Evolutionary conservation across 2,329 filamentous ascomycete genomes (phyloP), one percentile per base, ranked within the genome.

Genomic region (Alternaria alternata): DNA sequence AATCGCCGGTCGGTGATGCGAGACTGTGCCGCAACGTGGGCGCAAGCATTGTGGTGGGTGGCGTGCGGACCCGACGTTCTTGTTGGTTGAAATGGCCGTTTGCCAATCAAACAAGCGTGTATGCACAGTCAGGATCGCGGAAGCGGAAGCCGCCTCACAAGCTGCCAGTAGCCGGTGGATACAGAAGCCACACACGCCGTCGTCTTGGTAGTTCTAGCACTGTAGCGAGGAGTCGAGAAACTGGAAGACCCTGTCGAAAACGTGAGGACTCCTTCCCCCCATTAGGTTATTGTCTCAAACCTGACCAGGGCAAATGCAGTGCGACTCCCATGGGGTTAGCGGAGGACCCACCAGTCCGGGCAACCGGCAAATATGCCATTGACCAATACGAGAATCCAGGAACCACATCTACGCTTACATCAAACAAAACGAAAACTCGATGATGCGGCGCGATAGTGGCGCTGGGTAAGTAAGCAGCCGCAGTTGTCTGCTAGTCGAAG

Each of bases 301-400:
- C 14, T 6, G 57, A 59, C 52, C 52, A 49, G 52, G 44, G 22
- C 22, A 28, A 59, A 56, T 59, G 52, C 57, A 59, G 9, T 43
- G 46, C n/a, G 16, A 22, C 12, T 32, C 32, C 44, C 39, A 56
- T 46, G 44, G 32, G 57, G 46, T 32, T 44, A 51, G 44, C 46
- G 57, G 56, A 32, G 12, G 52, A 18, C 30, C 52, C 44, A 46
- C 32, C 32, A 30, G 14, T 24, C 16, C 39, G 34, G 5, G 34
- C n/a, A 36, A 11, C 20, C 22, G 51, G 41, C 43, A 36, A 22
- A 28, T 32, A 32, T 51, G 24, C 38, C 36, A 20, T 51, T 39
- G 8, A 34, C 9, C 34, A 36, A 16, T 36, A 36, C 12, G 32
- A 16, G 14, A 36, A 36, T 16, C 6, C 32, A 14, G 12, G 32